Conservation (phyloP, 73 alveolate genomes). For the Symbiodinium natans region DNA sequence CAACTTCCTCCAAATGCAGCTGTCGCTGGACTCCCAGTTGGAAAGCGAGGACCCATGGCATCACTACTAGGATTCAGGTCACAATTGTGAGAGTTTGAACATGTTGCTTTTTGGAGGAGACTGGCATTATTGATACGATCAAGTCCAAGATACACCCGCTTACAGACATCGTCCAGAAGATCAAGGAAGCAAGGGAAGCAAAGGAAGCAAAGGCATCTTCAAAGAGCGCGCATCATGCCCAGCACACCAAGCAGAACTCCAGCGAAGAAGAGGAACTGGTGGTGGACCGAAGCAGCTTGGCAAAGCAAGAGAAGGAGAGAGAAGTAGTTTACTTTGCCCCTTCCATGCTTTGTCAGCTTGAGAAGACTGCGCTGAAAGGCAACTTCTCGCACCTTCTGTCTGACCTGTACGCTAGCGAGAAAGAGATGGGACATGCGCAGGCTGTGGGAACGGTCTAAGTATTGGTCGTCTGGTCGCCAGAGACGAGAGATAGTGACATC, state of each 20-base stretch:
- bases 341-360: not conserved
- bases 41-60: not conserved
- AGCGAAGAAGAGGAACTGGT: not conserved
- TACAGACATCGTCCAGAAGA: not conserved
- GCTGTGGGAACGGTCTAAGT: not conserved
- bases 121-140: not conserved
- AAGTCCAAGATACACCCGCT: not conserved
- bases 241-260: not conserved
- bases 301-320: not conserved
- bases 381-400: not conserved
- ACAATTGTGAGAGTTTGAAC: no score
- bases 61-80: no score
- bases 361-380: not conserved
- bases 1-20: slow-evolving; percentile 12
- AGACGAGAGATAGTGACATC: not conserved
- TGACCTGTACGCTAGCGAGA: not conserved
- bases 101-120: not conserved
- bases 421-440: not conserved
- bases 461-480: no score
- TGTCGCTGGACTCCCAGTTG: slow-evolving; percentile 3
- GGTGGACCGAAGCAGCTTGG: not conserved
- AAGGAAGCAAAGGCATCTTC: not conserved
- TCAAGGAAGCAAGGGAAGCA: not conserved
- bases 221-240: not conserved
- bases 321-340: not conserved